phyloP scores from a whole-genome alignment of 352 stramenopile species.

The Globisporangium yorkense region DNA sequence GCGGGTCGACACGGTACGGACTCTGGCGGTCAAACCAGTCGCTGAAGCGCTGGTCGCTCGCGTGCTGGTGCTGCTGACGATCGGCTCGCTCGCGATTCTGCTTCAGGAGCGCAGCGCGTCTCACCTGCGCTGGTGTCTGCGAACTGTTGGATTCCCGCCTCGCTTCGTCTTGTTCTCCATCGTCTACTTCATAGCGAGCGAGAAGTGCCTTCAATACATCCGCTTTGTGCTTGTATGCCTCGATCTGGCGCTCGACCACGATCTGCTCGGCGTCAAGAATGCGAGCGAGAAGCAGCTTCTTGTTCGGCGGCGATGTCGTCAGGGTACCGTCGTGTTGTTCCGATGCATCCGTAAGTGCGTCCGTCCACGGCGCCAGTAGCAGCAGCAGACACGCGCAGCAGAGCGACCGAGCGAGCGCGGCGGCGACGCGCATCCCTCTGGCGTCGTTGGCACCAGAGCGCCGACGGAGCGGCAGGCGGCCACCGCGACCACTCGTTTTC shows the following conservation, averaged over 20 bases:
- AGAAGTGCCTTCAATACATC: conserved; percentile 3
- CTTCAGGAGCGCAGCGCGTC: background rate
- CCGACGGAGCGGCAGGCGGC: too few relatives aligned
- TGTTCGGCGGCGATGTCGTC: background rate
- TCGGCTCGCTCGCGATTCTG: conserved; percentile 3
- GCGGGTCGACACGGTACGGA: background rate
- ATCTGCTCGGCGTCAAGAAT: conserved; percentile 3
- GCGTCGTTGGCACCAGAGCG: background rate
- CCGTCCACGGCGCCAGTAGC: background rate
- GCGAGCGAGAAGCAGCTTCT: background rate
- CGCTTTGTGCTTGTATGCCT: conserved; percentile 7
- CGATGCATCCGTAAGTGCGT: background rate
- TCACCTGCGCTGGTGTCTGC: background rate
- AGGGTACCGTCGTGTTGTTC: background rate
- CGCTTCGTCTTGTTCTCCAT: background rate
- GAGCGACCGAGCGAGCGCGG: background rate
- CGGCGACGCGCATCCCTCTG: background rate
- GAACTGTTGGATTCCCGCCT: background rate
- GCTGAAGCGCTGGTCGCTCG: conserved; percentile 6
- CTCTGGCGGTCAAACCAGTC: conserved; percentile 12
- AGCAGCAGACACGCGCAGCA: background rate
- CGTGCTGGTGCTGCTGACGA: conserved; percentile 8
- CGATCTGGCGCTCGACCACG: conserved; percentile 1
- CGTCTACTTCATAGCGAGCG: background rate
- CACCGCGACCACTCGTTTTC: background rate